Evolutionary conservation across 148 eudicot species (phyloP), one percentile per base, ranked within the genome.

Genomic region (Pouteria glomerata): DNA sequence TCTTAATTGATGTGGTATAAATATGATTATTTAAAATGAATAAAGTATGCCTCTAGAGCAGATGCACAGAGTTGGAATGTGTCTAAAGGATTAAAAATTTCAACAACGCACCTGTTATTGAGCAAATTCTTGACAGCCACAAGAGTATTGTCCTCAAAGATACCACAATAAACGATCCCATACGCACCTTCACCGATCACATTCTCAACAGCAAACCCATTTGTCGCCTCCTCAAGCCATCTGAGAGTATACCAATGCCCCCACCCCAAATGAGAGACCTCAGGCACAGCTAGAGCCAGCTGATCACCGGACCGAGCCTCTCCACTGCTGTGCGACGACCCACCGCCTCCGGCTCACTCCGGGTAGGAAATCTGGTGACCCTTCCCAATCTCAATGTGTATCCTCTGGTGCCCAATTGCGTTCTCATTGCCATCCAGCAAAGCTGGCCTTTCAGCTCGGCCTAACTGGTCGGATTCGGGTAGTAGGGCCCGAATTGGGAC

Each of bases 181-280:
- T 93, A 93, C 35, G 96, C 98, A 70, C 98, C 98, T 84, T 93
- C 96, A 34, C 98, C 98, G 39, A 93, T 90, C 80, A 93, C 96
- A 85, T 93, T 93, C 74, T 85, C 90, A 70, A 86, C 90, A n/a
- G 77, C 73, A 74, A 93, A 90, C 8, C 84, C 86, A 80, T 86
- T 79, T 0, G 96, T 93, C 4, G 86, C 61, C 57, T 67, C 90
- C 78, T 90, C 98, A 13, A 93, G 82, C 85, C 90, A 93, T 37
- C 98, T 84, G 21, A 93, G 70, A 6, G 91, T 93, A 60, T 86
- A 93, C 98, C 98, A 93, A 69, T 82, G 93, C 0, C 98, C 98
- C 98, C 98, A 93, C 4, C 98, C 98, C 82, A 93, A 79, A 68
- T 88, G 91, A 47, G 90, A 88, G 39, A 89, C 91, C 81, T 86